Base-by-base conservation (phyloP, 352 stramenopile species). In the Globisporangium camurandrum region DNA sequence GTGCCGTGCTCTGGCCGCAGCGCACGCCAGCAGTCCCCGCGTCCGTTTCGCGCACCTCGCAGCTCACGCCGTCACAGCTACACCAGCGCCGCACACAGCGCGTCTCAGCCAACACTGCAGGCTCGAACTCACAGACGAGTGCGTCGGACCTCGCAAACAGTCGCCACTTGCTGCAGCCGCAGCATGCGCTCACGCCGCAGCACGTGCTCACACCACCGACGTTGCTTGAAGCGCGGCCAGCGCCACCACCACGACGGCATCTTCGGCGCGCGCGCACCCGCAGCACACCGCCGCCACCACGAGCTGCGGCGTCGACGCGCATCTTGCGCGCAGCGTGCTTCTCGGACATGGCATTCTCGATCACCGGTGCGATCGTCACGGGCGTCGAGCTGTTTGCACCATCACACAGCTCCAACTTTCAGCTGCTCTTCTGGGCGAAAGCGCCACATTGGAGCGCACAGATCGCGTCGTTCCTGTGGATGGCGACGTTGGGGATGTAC, bases 391-490 rank as follows among this genome's bases (percentile, higher is more conserved):
- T 90, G 17, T 79, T 67, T 58, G 59, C 68, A 10, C 49, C 64
- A 0, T 26, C 10, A 1, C 38, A 67, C 6, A 49, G 46, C 2
- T 22, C 45, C 14, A 66, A 58, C 30, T 86, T 89, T 49, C 75
- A 86, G 51, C 49, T 90, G 33, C 67, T 66, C n/a, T 84, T 92
- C 51, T 86, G 71, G 75, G 68, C 72, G 0, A 62, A 75, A 45
- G 76, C 69, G 3, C 82, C 82, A 19, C 82, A 91, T 38, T 87
- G 78, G 76, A 75, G 69, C 55, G 73, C 66, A n/a, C 72, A 93
- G 55, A 64, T 93, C 27, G 73, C 82, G 20, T 85, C 75, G 40
- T 91, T 91, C 45, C 84, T 74, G 37, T 93, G 82, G 82, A 79
- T 90, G 40, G 73, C 67, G 16, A 75, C 69, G 24, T 62, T 93